Percentiles rank a stretch among this genome's conserved stretches.
phyloP scores from a whole-genome alignment of 495 filamentous ascomycete species.

The Darksidea phi region DNA sequence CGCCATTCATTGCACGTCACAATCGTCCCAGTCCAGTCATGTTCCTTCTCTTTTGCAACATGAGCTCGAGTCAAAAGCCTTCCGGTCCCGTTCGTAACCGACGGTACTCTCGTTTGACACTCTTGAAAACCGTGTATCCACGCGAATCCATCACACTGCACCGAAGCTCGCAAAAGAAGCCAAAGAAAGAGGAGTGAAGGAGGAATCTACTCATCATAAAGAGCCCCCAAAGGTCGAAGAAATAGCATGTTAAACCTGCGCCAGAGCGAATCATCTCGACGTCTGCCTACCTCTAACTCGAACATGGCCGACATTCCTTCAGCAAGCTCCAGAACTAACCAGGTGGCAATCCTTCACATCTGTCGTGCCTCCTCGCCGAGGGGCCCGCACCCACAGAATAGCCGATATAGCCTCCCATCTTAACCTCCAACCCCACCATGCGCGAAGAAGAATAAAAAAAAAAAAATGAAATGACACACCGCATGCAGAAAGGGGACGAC shows the following conservation, averaged over 20 bases:
- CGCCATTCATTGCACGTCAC: too few relatives aligned
- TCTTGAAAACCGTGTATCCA: not conserved
- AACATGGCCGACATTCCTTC: not conserved
- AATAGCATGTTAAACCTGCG: conserved; percentile 24
- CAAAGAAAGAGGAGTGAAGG: conserved; percentile 8
- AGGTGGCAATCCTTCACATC: conserved; percentile 18
- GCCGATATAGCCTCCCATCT: conserved; percentile 3
- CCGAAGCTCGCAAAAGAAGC: not conserved
- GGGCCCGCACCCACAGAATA: conserved; percentile 5
- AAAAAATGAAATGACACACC: conserved; percentile 32
- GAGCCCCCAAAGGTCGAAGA: conserved; percentile 24
- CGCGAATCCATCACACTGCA: not conserved
- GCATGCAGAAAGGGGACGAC: conserved; percentile 28
- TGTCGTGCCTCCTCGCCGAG: not conserved
- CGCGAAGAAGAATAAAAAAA: conserved; percentile 17
- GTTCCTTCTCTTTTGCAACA: too few relatives aligned
- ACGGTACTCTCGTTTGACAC: too few relatives aligned
- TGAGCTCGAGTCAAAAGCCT: too few relatives aligned
- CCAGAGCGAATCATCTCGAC: conserved; percentile 4
- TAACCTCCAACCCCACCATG: conserved; percentile 7
- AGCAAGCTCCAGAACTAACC: conserved; percentile 21
- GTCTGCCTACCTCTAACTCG: not conserved
- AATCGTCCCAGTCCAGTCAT: too few relatives aligned
- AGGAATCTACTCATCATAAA: conserved; percentile 35
- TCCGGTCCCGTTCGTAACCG: too few relatives aligned